phyloP scores from a whole-genome alignment of 176 grass and related monocot species.

The Aegilops bicornis region DNA sequence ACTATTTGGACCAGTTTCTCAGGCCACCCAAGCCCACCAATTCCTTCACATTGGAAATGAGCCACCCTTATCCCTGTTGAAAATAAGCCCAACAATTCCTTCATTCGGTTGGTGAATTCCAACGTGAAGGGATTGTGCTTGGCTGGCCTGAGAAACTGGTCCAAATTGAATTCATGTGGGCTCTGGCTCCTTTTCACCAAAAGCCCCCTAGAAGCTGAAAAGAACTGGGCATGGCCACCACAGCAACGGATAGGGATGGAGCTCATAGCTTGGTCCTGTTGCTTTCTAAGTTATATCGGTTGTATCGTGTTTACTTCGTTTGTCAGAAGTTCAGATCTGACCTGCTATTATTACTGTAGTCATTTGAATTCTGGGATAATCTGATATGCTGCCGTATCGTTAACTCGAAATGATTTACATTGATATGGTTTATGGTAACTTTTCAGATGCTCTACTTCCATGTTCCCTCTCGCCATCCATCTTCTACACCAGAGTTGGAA shows the following conservation, averaged over 20 bases:
- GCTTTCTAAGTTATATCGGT: neutral
- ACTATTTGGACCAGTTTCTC: neutral
- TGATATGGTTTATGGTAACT: slow-evolving; percentile 22
- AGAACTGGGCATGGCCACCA: neutral
- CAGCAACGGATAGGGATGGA: neutral
- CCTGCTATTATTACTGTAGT: slow-evolving; percentile 5
- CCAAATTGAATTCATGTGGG: too few species aligned
- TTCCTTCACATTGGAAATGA: too few species aligned
- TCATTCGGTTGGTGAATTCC: too few species aligned
- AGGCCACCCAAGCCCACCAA: too few species aligned
- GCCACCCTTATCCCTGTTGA: too few species aligned
- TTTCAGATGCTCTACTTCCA: slow-evolving; percentile 90
- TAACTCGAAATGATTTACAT: slow-evolving; percentile 17
- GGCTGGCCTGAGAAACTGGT: too few species aligned
- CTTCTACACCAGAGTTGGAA: slow-evolving; percentile 70
- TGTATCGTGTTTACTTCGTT: neutral
- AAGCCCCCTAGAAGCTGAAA: too few species aligned
- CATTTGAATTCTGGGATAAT: slow-evolving; percentile 8
- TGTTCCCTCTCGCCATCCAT: slow-evolving; percentile 84
- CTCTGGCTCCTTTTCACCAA: too few species aligned
- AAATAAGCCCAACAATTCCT: too few species aligned
- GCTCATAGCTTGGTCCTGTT: neutral
- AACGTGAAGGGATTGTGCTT: too few species aligned
- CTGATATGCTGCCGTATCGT: neutral
- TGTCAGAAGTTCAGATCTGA: neutral